These are phyloP conservation scores for Chytriomyces confervae DNA, from an alignment of 192 early-diverging fungal species.

Conservation along the genomic window DNA sequence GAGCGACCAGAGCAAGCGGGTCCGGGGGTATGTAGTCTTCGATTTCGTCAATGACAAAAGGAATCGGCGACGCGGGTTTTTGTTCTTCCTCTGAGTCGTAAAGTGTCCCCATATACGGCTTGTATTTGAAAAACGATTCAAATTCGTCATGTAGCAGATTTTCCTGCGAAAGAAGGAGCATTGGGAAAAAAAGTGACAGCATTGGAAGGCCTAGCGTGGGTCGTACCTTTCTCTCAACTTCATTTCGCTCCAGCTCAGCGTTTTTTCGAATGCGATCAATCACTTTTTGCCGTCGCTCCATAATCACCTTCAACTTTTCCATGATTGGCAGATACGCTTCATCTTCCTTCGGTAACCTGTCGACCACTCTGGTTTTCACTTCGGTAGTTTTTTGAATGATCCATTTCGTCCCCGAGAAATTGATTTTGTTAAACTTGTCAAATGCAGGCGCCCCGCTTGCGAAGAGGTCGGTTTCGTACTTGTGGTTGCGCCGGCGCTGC, in stretches of 20 bases:
- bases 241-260: constrained; percentile 6
- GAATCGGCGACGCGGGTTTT: neutral
- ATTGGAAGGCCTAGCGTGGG: neutral
- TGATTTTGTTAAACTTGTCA: constrained; percentile 6
- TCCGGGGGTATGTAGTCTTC: constrained; percentile 30
- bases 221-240: constrained; percentile 19
- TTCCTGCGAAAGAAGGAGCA: constrained; percentile 18
- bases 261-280: neutral
- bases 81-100: neutral
- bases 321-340: constrained; percentile 14
- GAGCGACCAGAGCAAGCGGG: constrained; percentile 7
- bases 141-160: constrained; percentile 41
- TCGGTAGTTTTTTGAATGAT: constrained; percentile 3
- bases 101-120: constrained; percentile 23
- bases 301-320: constrained; percentile 12
- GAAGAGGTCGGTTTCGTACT: neutral
- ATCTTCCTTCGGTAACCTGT: neutral
- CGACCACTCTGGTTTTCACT: neutral
- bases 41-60: neutral
- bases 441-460: neutral
- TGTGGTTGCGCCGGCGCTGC: neutral
- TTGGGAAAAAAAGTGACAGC: too few species aligned
- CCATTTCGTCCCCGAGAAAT: constrained; percentile 13
- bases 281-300: constrained; percentile 4
- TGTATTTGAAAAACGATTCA: constrained; percentile 38